Base-by-base conservation (phyloP, 129 eudicot genomes). In the Helianthus tuberosus region DNA sequence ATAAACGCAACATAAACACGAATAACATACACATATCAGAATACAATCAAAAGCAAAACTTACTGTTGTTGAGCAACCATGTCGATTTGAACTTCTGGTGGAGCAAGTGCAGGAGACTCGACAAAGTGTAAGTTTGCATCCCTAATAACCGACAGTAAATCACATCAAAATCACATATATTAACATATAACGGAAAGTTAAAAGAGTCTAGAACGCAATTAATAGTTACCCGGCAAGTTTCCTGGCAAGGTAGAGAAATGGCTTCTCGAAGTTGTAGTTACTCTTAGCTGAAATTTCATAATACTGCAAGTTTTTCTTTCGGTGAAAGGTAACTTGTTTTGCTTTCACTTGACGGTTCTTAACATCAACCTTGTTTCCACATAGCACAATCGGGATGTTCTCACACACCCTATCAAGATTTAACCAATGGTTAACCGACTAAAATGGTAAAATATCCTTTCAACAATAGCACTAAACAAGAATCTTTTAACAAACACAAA, bases 261-360 rank as follows among this genome's bases (percentile, higher is more conserved):
- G 96, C 89, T 89, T 89, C 84, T 89, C 96, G 16, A 89, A 89
- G 82, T 89, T 89, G 91, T 89, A 89, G 77, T 89, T 89, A 20
- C 96, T 89, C 83, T 89, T 89, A 23, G 96, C 96, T 3, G 96
- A 89, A 8, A 89, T 89, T 79, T 89, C 96, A 20, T 89, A 89
- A 66, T 89, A 89, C 85, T 89, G 96, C 81, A 89, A 17, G 79
- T 89, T 89, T 79, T 89, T 89, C 77, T 89, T 89, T 62, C 96
- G 65, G 84, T 89, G 96, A 69, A 86, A 89, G 0, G 96, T 89
- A 55, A 89, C 92, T 74, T 89, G 96, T 58, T 89, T 89, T 25
- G 96, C 96, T 73, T 89, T 89, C 84, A 89, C 96, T 72, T 89
- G 96, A 73, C 96, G 81, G 84, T 89, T 89, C 85, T 89, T 89